Conservation (phyloP, 2,329 filamentous ascomycete species). For the Fusarium miscanthi region DNA sequence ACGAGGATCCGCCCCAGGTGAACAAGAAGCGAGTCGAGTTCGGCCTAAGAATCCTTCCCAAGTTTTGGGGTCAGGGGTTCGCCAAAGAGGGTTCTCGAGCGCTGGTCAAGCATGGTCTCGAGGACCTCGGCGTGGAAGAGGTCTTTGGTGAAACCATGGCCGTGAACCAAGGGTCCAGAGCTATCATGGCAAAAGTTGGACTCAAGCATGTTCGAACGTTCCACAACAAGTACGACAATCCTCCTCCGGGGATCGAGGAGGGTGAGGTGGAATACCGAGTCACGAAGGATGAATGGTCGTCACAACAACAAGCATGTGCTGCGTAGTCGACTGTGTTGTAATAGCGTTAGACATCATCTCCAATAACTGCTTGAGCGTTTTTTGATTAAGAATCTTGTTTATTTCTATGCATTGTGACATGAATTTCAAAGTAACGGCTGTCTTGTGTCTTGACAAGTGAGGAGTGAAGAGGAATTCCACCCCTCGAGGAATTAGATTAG, state of each 20-base stretch:
- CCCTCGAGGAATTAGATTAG: neutral
- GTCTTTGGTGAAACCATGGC: slow-evolving; percentile 48
- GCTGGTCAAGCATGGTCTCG: slow-evolving; percentile 45
- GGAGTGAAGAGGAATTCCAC: neutral
- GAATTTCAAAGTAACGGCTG: slow-evolving; percentile 12
- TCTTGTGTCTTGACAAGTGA: neutral
- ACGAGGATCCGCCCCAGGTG: slow-evolving; percentile 12
- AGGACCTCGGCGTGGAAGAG: slow-evolving; percentile 41
- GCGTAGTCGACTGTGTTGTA: neutral
- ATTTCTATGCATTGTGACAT: neutral
- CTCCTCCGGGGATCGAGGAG: slow-evolving; percentile 41
- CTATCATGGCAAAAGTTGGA: slow-evolving; percentile 33
- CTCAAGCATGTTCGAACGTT: slow-evolving; percentile 40
- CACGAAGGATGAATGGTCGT: slow-evolving; percentile 38
- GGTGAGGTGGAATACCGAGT: slow-evolving; percentile 45
- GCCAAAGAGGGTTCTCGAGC: slow-evolving; percentile 48
- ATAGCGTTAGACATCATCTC: neutral
- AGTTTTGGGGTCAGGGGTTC: slow-evolving; percentile 47
- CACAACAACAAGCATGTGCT: slow-evolving; percentile 10
- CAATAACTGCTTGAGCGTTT: neutral
- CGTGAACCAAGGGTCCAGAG: slow-evolving; percentile 45
- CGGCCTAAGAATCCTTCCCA: slow-evolving; percentile 44
- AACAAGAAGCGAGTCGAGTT: slow-evolving; percentile 39
- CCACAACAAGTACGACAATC: slow-evolving; percentile 42
- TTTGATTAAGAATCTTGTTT: neutral